Evolutionary conservation across 2,329 filamentous ascomycete species (phyloP), one percentile per base, ranked within the genome.

Genomic region (Aureobasidium leucospermi): DNA sequence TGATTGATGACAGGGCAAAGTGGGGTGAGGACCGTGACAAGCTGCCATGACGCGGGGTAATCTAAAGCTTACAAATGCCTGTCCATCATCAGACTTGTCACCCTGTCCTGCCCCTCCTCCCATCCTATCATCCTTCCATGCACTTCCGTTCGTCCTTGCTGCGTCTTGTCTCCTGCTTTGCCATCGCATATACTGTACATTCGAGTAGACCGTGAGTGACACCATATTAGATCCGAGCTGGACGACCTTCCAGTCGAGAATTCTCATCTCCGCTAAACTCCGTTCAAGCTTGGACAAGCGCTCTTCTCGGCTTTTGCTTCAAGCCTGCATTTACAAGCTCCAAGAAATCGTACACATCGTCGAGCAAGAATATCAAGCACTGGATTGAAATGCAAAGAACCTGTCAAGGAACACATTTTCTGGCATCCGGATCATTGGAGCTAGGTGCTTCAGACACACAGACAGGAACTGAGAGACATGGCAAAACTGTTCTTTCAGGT

Each of bases 11-110:
- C 34, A 36, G 48, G 23, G 23, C 19, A 51, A 39, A 51, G 48
- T 51, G 48, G 48, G 48, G 48, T 39, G 48, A 13, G 34, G 19
- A 19, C 3, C 43, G 13, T 32, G 28, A 46, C 23, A 28, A 29
- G 43, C 43, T 47, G 23, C 23, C 45, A 38, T 29, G 36, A 52
- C 48, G 48, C 48, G 48, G 48, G 48, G 48, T 52, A 52, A 52
- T 52, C 36, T 28, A 41, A 51, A 52, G 48, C 48, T 52, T 52
- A 52, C 48, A 52, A 52, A 52, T 51, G 48, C 34, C 23, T 13
- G 15, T 29, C 34, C 39, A 19, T 9, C 9, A n/a, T 28, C 11
- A 16, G 11, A 41, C 23, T 29, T 2, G 16, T 3, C 48, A 52
- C 36, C 48, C 48, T 52, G 48, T 39, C 13, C 48, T 31, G 48